phyloP scores from a whole-genome alignment of 192 early-diverging fungal genomes.

The Kappamyces sp. region DNA sequence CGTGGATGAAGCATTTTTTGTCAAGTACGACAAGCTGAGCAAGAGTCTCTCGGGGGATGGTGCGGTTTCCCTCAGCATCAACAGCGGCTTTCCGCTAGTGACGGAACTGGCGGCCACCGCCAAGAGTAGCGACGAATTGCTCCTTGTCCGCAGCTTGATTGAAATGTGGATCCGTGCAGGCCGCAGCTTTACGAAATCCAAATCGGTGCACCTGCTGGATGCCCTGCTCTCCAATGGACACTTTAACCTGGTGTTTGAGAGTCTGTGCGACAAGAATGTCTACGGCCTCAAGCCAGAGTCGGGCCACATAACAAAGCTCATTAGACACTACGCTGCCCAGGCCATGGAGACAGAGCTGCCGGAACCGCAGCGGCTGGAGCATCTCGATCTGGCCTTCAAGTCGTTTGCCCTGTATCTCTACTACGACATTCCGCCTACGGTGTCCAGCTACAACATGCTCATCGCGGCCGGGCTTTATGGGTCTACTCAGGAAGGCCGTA shows the following conservation, averaged over 20 bases:
- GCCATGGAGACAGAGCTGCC: no score
- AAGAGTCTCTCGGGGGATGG: background rate
- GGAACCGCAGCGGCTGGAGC: no score
- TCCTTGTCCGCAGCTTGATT: conserved; percentile 3
- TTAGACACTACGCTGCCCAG: background rate
- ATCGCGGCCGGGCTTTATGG: conserved; percentile 30
- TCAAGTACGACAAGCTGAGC: conserved; percentile 9
- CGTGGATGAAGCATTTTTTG: conserved; percentile 8
- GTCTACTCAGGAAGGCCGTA: conserved; percentile 18
- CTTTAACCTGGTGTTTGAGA: background rate
- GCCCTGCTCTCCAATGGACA: background rate
- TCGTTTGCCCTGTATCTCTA: conserved; percentile 35
- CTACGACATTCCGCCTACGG: conserved; percentile 23
- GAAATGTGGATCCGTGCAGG: conserved; percentile 4
- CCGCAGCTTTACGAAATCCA: background rate
- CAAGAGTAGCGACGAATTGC: background rate
- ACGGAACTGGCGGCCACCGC: background rate
- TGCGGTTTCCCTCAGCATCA: conserved; percentile 5
- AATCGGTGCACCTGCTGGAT: background rate
- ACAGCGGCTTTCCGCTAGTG: background rate
- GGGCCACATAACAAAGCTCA: background rate
- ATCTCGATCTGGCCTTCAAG: conserved; percentile 39
- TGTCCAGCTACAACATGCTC: conserved; percentile 20
- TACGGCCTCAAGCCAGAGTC: background rate
- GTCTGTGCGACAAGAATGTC: background rate